Evolutionary conservation across 192 early-diverging fungal genomes (phyloP), one percentile per base, ranked within the genome.

Genomic region (Podochytrium sp.): DNA sequence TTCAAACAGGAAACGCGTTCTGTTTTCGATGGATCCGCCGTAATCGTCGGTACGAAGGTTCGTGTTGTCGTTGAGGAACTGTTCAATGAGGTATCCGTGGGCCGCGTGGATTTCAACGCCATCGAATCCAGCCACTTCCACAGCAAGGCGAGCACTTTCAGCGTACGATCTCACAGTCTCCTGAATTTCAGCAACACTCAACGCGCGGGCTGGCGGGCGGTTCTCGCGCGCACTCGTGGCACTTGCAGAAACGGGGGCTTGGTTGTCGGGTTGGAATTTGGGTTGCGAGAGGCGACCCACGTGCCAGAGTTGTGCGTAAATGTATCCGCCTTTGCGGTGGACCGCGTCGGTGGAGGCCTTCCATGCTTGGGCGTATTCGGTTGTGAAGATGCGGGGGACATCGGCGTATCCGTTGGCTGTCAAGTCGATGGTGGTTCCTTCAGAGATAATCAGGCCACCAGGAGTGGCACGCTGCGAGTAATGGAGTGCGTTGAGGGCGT

Each of bases 11-110:
- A 95, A 91, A 0, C 94, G 87, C 20, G 84, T 80, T 64, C 96
- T 89, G 84, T 98, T 97, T 71, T 96, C 92, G 35, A 96, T 89
- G 1, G 89, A 90, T 0, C 97, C 96, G 41, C 96, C 97, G 74
- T 95, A 99, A 56, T 92, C 61, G 76, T 99, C 97, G 0, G 93
- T 95, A 66, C 97, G 91, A 32, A 87, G 61, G 81, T 99, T 98
- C 59, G 91, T 82, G 38, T 93, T 63, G 2, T 92, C 90, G n/a
- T 90, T 92, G 18, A 96, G 70, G 73, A 97, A 97, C 75, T 89
- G 80, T 79, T 91, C 82, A 59, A 94, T 72, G 39, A 98, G 79
- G 76, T 96, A 98, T 7, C 97, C 96, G 78, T 98, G 94, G 2
- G 96, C 95, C 18, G 73, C 73, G 41, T 75, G 73, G 27, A 75